A percentile compares a stretch with the other conserved stretches of the same genome.
Conservation (phyloP, 768 basidiomycete species). For the Rubroboletus pulcherrimus region DNA sequence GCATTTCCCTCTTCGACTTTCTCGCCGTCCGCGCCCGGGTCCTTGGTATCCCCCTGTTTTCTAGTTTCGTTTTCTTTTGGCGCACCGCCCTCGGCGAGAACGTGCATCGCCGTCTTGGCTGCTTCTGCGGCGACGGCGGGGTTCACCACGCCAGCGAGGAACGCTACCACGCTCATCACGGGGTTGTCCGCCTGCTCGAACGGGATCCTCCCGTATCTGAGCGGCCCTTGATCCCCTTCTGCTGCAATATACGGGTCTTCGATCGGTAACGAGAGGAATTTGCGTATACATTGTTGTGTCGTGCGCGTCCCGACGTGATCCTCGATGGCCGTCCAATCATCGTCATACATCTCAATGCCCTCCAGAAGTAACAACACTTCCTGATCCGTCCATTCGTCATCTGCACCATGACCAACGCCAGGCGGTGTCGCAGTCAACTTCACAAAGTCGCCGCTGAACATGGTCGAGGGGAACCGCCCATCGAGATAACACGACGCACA, state of each 20-base stretch:
- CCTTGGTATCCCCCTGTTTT: conserved; percentile 29
- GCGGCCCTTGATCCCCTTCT: conserved; percentile 70
- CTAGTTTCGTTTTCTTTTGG: conserved; percentile 33
- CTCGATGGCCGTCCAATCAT: conserved; percentile 91
- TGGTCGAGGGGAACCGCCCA: conserved; percentile 91
- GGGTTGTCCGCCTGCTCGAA: conserved; percentile 97
- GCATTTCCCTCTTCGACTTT: conserved; percentile 43
- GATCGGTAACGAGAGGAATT: conserved; percentile 94
- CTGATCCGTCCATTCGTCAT: conserved; percentile 86
- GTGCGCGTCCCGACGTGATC: conserved; percentile 91
- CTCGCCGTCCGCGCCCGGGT: conserved; percentile 24
- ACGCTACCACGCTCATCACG: conserved; percentile 97
- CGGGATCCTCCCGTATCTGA: conserved; percentile 76
- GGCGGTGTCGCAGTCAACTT: conserved; percentile 54
- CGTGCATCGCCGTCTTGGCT: conserved; percentile 84
- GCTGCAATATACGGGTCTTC: conserved; percentile 88
- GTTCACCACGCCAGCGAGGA: conserved; percentile 88
- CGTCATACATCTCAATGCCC: conserved; percentile 96
- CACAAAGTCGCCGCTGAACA: conserved; percentile 98
- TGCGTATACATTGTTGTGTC: conserved; percentile 91
- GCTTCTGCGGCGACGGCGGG: conserved; percentile 91
- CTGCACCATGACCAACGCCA: conserved; percentile 35
- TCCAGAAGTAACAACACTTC: conserved; percentile 89
- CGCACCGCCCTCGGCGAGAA: conserved; percentile 62
- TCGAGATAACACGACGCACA: conserved; percentile 93